A percentile compares a stretch with the other conserved stretches of the same genome.
Conservation (phyloP, 768 basidiomycete species). For the Rhizopogon salebrosus region DNA sequence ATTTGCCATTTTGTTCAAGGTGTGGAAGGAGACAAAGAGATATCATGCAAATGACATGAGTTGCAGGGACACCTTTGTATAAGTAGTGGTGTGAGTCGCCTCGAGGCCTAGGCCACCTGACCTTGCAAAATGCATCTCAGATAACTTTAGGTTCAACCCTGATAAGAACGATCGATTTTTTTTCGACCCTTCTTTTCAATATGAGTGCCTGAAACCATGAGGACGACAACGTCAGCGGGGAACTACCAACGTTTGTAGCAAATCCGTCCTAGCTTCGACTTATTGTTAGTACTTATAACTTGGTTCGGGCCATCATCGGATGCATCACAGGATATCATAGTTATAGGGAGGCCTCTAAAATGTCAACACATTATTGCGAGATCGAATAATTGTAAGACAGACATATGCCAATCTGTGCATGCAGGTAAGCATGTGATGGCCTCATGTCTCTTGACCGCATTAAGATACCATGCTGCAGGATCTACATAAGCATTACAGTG, state of each 20-base stretch:
- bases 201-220: neutral
- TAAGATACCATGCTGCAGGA: neutral
- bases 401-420: neutral
- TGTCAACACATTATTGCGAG: no score
- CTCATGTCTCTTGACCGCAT: neutral
- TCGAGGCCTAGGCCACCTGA: neutral
- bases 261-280: neutral
- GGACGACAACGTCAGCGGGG: neutral
- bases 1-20: neutral
- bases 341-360: no score
- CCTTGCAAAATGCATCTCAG: no score
- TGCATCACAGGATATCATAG: no score
- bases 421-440: neutral
- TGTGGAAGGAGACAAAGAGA: neutral
- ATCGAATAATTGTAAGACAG: no score
- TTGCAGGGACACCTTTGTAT: neutral
- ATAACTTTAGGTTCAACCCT: neutral
- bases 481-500: constrained; percentile 13
- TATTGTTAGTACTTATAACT: no score
- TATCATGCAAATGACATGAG: neutral
- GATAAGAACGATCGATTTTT: neutral
- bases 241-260: no score
- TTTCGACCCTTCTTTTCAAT: neutral
- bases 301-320: no score
- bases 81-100: neutral